Evolutionary conservation across 2,329 filamentous ascomycete genomes (phyloP), one percentile per base, ranked within the genome.

Genomic region (Xylaria polymorpha): DNA sequence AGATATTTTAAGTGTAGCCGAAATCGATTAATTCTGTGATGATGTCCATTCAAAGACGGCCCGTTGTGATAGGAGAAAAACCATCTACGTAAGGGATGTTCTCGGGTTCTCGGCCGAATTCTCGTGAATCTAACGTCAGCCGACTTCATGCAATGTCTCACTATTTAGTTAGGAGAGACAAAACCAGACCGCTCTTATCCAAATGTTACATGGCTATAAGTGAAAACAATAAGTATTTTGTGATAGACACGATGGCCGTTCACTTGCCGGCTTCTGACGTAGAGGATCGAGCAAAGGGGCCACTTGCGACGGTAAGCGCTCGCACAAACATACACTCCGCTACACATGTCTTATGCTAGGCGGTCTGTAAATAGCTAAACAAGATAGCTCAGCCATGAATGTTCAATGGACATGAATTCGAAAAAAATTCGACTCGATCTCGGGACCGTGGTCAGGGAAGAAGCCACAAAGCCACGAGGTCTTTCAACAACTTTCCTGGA

Each of bases 71-170:
- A 12, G 39, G 53, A 44, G 41, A 53, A 37, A 37, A 37, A 29
- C 29, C 41, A 18, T 39, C 39, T 2, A 3, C 25, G n/a, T 29
- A 44, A 20, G 39, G 39, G 9, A 55, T 62, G 51, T 39, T 56
- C 29, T 55, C 29, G 25, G 51, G 39, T 48, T 53, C 41, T 69
- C 50, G 53, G 59, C 63, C 48, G 59, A 56, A 53, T 25, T 63
- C 43, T 18, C 18, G 41, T 44, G 51, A 44, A 46, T 66, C 63
- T 50, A 51, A 35, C 59, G 60, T 67, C 62, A 67, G 64, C 60
- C 55, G 25, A 50, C 37, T 63, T 66, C 53, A 66, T 63, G 59
- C 67, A 32, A 56, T 56, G 37, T 66, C 63, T 69, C 59, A 69
- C 67, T 9, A 50, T 48, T 41, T 22, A 29, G 37, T 10, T 0